Percentiles rank a stretch among this genome's conserved stretches.
These are phyloP conservation scores for Taphrina communis DNA, from an alignment of 1,139 yeast species.

Conservation along the genomic window DNA sequence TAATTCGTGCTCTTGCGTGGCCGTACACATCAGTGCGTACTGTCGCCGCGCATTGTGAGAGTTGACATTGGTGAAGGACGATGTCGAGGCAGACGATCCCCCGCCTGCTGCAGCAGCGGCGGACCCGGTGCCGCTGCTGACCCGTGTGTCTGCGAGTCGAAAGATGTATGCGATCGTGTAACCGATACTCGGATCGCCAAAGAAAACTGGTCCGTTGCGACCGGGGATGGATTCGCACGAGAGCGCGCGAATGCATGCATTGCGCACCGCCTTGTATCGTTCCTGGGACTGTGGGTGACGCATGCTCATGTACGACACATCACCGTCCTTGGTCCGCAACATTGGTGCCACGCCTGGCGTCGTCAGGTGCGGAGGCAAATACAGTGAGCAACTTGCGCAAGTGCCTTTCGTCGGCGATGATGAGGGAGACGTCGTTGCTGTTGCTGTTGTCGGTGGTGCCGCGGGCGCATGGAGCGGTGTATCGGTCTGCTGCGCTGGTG, in stretches of 20 bases:
- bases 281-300: slow-evolving; percentile 68
- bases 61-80: neutral
- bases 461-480: slow-evolving; percentile 45
- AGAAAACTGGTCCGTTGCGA: slow-evolving; percentile 68
- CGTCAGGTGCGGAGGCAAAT: slow-evolving; percentile 48
- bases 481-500: neutral
- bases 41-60: slow-evolving; percentile 21
- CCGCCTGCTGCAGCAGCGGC: no score
- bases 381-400: slow-evolving; percentile 48
- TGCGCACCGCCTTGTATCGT: slow-evolving; percentile 62
- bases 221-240: slow-evolving; percentile 68
- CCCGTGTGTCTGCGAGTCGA: slow-evolving; percentile 71
- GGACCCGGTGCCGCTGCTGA: no score
- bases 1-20: slow-evolving; percentile 28
- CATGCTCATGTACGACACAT: slow-evolving; percentile 9
- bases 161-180: slow-evolving; percentile 70
- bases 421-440: slow-evolving; percentile 22
- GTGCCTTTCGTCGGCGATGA: slow-evolving; percentile 45
- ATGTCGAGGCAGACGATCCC: slow-evolving; percentile 57
- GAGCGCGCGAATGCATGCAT: slow-evolving; percentile 57
- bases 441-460: slow-evolving; percentile 50
- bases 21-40: slow-evolving; percentile 47
- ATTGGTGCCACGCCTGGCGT: slow-evolving; percentile 49
- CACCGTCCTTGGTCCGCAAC: slow-evolving; percentile 22
- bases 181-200: slow-evolving; percentile 73